Evolutionary conservation across 257 asterid genomes (phyloP).

Genomic region (Nicotiana undulata): DNA sequence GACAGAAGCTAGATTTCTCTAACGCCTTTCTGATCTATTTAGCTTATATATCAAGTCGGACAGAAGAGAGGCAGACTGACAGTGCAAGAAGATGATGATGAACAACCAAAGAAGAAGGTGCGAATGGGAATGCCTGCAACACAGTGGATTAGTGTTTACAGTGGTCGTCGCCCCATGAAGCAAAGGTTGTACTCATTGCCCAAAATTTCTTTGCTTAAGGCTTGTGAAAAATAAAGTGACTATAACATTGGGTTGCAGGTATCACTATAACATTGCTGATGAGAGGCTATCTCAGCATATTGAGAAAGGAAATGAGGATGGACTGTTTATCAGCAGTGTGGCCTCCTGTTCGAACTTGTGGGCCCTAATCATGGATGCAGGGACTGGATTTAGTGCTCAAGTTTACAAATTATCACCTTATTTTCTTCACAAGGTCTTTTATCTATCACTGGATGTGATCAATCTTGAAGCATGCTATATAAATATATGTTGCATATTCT

Average conservation of each 20-base stretch:
- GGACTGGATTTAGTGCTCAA: constrained; percentile 63
- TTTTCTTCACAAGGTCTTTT: constrained; percentile 60
- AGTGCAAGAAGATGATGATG: constrained; percentile 47
- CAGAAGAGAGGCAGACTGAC: constrained; percentile 49
- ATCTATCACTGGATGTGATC: background rate
- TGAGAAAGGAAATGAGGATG: constrained; percentile 69
- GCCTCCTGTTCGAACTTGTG: constrained; percentile 60
- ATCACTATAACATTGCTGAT: constrained; percentile 67
- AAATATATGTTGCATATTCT: background rate
- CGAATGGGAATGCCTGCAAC: constrained; percentile 62
- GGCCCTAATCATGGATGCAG: constrained; percentile 81
- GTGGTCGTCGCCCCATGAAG: constrained; percentile 57
- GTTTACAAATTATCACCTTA: constrained; percentile 51
- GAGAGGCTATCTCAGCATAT: constrained; percentile 55
- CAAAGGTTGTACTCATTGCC: constrained; percentile 33
- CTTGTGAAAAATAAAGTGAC: background rate
- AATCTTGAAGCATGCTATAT: background rate
- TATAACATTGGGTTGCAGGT: constrained; percentile 32
- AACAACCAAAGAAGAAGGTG: constrained; percentile 56
- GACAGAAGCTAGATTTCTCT: background rate
- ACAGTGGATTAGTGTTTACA: constrained; percentile 66
- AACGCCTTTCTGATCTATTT: background rate
- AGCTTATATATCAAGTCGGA: constrained; percentile 54
- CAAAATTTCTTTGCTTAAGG: background rate
- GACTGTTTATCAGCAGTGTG: constrained; percentile 55